These are phyloP conservation scores for Ophiostoma novo-ulmi DNA, from an alignment of 2,329 filamentous ascomycete genomes.

Conservation along the genomic window DNA sequence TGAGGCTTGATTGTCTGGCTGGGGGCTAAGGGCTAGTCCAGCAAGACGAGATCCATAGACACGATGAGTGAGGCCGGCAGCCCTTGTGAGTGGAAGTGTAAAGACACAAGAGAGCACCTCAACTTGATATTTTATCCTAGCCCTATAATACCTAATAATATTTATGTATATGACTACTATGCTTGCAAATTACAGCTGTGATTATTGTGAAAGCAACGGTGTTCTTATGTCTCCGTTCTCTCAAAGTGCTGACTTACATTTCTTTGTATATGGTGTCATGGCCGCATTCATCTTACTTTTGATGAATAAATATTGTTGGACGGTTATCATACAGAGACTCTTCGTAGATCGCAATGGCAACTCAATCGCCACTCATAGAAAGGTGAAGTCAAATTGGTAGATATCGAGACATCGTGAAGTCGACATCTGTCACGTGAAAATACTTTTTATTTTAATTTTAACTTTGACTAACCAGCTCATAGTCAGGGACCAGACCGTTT, in stretches of 20 bases:
- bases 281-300: too few species aligned
- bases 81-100: background rate
- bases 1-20: conserved; percentile 10
- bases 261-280: too few species aligned
- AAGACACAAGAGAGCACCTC: background rate
- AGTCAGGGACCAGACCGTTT: conserved; percentile 14
- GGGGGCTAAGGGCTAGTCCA: conserved; percentile 35
- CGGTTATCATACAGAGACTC: too few species aligned
- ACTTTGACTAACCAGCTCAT: background rate
- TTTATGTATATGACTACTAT: conserved; percentile 35
- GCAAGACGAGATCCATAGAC: conserved; percentile 24
- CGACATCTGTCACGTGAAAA: background rate
- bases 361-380: too few species aligned
- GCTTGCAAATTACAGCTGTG: background rate
- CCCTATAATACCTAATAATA: conserved; percentile 41
- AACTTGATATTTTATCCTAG: conserved; percentile 27
- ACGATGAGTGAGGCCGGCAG: conserved; percentile 21
- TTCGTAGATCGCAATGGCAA: too few species aligned
- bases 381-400: conserved; percentile 20
- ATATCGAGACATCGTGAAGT: background rate
- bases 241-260: too few species aligned
- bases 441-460: too few species aligned
- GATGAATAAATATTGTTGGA: too few species aligned
- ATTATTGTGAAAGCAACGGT: background rate
- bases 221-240: background rate